Percentiles rank a stretch among this genome's conserved stretches.
Evolutionary conservation across 1,139 yeast genomes (phyloP).

Genomic region (Meyerozyma guilliermondii): DNA sequence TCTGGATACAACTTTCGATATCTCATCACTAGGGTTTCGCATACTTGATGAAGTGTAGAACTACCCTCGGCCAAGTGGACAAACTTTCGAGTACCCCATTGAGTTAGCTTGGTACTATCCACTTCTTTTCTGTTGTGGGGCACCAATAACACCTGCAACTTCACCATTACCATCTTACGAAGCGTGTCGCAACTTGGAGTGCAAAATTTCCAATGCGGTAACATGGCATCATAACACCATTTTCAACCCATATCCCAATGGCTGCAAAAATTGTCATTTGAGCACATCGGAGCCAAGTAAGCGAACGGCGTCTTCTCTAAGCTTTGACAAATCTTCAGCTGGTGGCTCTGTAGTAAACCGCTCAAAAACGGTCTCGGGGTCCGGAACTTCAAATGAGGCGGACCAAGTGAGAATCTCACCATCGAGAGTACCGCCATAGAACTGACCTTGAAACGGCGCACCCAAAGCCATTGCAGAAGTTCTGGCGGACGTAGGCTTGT

Average conservation of each 20-base stretch:
- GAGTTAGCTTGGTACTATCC: conserved; percentile 4
- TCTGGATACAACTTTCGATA: conserved; percentile 61
- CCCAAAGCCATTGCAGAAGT: conserved; percentile 49
- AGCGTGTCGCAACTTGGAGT: not conserved
- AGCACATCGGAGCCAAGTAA: conserved; percentile 4
- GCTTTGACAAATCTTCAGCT: not conserved
- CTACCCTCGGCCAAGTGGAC: conserved; percentile 2
- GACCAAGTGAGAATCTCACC: conserved; percentile 55
- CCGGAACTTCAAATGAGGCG: conserved; percentile 24
- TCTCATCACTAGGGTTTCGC: conserved; percentile 17
- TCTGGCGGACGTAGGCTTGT: conserved; percentile 22
- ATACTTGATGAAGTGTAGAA: conserved; percentile 2
- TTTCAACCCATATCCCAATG: not conserved
- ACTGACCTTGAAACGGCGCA: conserved; percentile 38
- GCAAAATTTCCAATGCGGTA: not conserved
- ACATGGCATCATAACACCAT: conserved; percentile 1
- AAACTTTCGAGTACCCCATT: conserved; percentile 5
- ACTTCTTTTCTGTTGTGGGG: conserved; percentile 15
- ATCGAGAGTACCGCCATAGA: conserved; percentile 52
- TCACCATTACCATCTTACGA: conserved; percentile 21
- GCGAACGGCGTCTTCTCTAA: conserved; percentile 9
- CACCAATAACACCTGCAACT: conserved; percentile 37
- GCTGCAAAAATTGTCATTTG: not conserved
- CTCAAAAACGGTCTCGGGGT: conserved; percentile 5
- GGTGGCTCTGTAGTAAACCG: conserved; percentile 3